phyloP scores from a whole-genome alignment of 75 land plant genomes.

The Picea glauca region DNA sequence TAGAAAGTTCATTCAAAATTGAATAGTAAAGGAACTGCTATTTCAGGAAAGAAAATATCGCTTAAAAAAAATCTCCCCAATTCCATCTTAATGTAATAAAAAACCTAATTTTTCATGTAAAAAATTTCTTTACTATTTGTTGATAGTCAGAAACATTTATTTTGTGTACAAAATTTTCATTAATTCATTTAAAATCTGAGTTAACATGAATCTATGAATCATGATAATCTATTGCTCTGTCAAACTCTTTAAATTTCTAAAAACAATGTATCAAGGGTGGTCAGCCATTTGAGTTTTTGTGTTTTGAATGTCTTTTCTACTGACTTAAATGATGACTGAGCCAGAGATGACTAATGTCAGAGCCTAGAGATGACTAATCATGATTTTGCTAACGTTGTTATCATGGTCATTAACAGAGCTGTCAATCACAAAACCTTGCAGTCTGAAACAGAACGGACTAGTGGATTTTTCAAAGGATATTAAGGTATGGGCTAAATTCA shows the following conservation, averaged over 20 bases:
- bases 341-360: neutral
- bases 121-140: neutral
- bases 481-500: neutral
- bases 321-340: neutral
- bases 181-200: neutral
- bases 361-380: neutral
- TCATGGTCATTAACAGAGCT: conserved; percentile 5
- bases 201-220: neutral
- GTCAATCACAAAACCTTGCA: neutral
- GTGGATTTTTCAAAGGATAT: neutral
- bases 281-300: neutral
- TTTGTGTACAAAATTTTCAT: neutral
- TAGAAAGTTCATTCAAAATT: no score
- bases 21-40: no score
- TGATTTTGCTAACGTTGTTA: neutral
- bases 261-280: neutral
- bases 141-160: neutral
- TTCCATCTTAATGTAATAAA: no score
- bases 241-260: neutral
- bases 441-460: neutral
- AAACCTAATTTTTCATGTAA: no score
- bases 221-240: neutral
- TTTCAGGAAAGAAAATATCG: no score
- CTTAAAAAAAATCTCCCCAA: no score
- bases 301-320: neutral